phyloP scores from a whole-genome alignment of 2,329 filamentous ascomycete species.

The Chrysoporthe cubensis region DNA sequence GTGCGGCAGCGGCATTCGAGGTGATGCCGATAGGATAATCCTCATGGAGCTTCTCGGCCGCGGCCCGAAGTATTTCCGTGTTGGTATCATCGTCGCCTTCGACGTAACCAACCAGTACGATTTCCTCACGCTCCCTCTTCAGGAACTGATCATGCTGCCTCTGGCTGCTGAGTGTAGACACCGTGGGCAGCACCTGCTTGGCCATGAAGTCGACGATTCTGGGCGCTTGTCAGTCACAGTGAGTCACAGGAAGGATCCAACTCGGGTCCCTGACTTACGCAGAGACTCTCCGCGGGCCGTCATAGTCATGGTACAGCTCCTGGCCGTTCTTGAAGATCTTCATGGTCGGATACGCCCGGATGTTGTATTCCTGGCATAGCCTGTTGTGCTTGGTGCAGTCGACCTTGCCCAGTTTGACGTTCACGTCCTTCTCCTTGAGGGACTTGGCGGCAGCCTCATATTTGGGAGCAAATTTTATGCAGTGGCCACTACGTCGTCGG shows the following conservation, averaged over 20 bases:
- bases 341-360: slow-evolving; percentile 97
- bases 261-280: slow-evolving; percentile 53
- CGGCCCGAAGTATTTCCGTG: slow-evolving; percentile 78
- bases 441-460: slow-evolving; percentile 85
- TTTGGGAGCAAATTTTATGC: slow-evolving; percentile 94
- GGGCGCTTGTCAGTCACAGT: neutral
- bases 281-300: slow-evolving; percentile 85
- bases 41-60: slow-evolving; percentile 80
- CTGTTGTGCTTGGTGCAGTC: slow-evolving; percentile 95
- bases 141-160: slow-evolving; percentile 85
- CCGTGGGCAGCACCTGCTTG: slow-evolving; percentile 93
- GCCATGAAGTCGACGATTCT: slow-evolving; percentile 86
- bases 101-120: slow-evolving; percentile 90
- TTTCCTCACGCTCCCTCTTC: slow-evolving; percentile 97
- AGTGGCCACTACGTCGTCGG: slow-evolving; percentile 91
- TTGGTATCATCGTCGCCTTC: slow-evolving; percentile 78
- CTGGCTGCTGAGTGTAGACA: slow-evolving; percentile 80
- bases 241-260: neutral
- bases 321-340: slow-evolving; percentile 93
- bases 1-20: slow-evolving; percentile 79
- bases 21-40: slow-evolving; percentile 89
- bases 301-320: slow-evolving; percentile 81
- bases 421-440: slow-evolving; percentile 83
- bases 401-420: slow-evolving; percentile 76
- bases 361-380: slow-evolving; percentile 85